Evolutionary conservation across 805 yeast species (phyloP).

Genomic region (Lachancea nothofagi): DNA sequence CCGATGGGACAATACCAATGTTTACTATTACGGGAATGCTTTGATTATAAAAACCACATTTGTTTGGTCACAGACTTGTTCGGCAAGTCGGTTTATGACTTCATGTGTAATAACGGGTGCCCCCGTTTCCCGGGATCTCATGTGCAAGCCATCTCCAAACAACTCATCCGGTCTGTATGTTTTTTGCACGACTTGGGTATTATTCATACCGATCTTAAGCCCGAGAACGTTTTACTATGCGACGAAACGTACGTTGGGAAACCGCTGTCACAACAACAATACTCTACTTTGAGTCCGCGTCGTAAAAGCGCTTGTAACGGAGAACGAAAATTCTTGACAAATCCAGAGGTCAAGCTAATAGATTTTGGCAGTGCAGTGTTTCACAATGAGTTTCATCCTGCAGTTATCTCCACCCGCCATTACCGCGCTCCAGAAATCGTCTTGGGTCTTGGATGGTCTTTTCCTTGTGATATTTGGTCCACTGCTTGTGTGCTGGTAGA

Average conservation of each 20-base stretch:
- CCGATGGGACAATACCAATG: conserved; percentile 63
- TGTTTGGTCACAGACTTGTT: conserved; percentile 87
- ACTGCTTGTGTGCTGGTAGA: conserved; percentile 91
- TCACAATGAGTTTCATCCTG: conserved; percentile 87
- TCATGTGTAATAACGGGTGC: conserved; percentile 75
- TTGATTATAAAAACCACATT: conserved; percentile 89
- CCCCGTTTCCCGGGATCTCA: conserved; percentile 93
- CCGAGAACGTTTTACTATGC: conserved; percentile 77
- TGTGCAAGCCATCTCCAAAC: conserved; percentile 82
- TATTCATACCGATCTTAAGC: conserved; percentile 94
- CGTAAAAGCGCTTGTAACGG: conserved; percentile 32
- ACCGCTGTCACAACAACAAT: conserved; percentile 19
- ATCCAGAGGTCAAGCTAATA: conserved; percentile 81
- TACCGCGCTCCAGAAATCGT: conserved; percentile 97
- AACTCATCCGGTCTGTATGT: conserved; percentile 76
- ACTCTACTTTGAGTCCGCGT: conserved; percentile 24
- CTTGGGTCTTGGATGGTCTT: conserved; percentile 93
- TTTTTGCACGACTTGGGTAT: conserved; percentile 84
- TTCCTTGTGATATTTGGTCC: conserved; percentile 96
- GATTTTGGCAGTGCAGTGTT: conserved; percentile 98
- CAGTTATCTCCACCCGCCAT: conserved; percentile 90
- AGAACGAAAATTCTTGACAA: conserved; percentile 41
- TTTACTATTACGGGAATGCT: conserved; percentile 80
- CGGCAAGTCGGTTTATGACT: conserved; percentile 83
- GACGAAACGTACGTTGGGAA: conserved; percentile 25